Evolutionary conservation across 495 filamentous ascomycete species (phyloP), one percentile per base, ranked within the genome.

Genomic region (Apiosordaria backusii): DNA sequence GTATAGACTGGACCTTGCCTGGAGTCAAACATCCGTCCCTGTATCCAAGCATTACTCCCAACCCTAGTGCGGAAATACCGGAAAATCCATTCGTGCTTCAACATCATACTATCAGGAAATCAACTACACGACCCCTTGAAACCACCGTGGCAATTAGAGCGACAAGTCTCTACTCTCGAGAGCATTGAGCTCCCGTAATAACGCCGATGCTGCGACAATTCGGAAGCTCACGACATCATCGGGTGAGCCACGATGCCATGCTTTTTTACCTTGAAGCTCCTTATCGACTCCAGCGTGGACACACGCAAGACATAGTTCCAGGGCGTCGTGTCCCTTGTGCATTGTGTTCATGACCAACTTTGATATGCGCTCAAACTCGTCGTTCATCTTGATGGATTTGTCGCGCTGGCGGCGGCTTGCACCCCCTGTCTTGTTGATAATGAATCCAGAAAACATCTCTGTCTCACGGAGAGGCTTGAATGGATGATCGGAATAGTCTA

Each of bases 391-490:
- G 1, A 74, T 75, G 3, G 86, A 88, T 3, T 74, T 75, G 57
- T 94, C 90, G 54, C 87, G 86, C 65, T 92, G 87, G 1, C 85
- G 80, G 60, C 78, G 81, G 18, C 79, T 86, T 66, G 87, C 86
- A 4, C 75, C 75, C 25, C 87, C 86, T 0, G 75, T 80, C 57
- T 83, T 87, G 64, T 88, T 90, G 22, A 93, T 76, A 60, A 96
- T 89, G 52, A 80, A 84, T 26, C 92, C 91, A 29, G 85, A 82
- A 73, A 93, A 91, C 23, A 90, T 89, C 77, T 96, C 92, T 13
- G 89, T 73, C 72, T 96, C 92, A 3, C 75, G 85, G 13, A 96
- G 78, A 0, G 80, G 81, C 25, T 84, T 79, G 50, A 71, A 73
- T 0, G 86, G 85, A 27, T 88, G 82, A 3, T 87, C 82, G 0